These are phyloP conservation scores for Xylariaceae sp. DNA, from an alignment of 2,329 filamentous ascomycete species.

Conservation along the genomic window DNA sequence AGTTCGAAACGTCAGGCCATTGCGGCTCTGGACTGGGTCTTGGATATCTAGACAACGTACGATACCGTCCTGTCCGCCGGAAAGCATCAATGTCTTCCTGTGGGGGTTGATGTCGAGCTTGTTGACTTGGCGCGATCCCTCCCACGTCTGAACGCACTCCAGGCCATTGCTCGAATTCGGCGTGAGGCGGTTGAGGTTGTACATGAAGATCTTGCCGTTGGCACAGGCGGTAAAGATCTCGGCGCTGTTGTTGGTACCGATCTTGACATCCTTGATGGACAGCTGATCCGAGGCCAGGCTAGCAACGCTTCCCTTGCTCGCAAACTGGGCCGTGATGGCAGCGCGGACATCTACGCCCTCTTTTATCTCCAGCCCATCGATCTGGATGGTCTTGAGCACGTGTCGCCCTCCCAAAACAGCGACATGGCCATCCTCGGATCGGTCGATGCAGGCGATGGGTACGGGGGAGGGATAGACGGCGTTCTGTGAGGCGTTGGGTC, in stretches of 20 bases:
- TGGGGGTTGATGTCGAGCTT: slow-evolving; percentile 63
- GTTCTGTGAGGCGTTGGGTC: slow-evolving; percentile 55
- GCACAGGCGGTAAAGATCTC: slow-evolving; percentile 62
- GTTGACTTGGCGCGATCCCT: slow-evolving; percentile 63
- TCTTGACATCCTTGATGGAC: slow-evolving; percentile 62
- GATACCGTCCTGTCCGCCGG: slow-evolving; percentile 62
- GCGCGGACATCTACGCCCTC: slow-evolving; percentile 59
- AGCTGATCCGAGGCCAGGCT: slow-evolving; percentile 53
- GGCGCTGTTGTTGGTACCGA: slow-evolving; percentile 44
- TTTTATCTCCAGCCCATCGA: slow-evolving; percentile 52
- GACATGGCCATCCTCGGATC: slow-evolving; percentile 53
- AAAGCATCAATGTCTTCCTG: slow-evolving; percentile 54
- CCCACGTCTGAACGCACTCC: slow-evolving; percentile 56
- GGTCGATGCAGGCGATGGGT: slow-evolving; percentile 58
- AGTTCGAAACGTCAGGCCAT: slow-evolving; percentile 49
- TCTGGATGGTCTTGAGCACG: slow-evolving; percentile 58
- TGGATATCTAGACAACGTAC: slow-evolving; percentile 61
- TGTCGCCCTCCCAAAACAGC: slow-evolving; percentile 59
- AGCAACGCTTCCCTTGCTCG: slow-evolving; percentile 39
- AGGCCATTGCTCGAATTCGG: slow-evolving; percentile 40
- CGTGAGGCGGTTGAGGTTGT: slow-evolving; percentile 54
- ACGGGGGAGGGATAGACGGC: slow-evolving; percentile 49
- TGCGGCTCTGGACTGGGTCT: slow-evolving; percentile 45
- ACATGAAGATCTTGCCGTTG: slow-evolving; percentile 63
- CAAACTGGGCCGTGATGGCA: slow-evolving; percentile 50